Evolutionary conservation across 1,284 basidiomycete genomes (phyloP), one percentile per base, ranked within the genome.

Genomic region (Naganishia albida): DNA sequence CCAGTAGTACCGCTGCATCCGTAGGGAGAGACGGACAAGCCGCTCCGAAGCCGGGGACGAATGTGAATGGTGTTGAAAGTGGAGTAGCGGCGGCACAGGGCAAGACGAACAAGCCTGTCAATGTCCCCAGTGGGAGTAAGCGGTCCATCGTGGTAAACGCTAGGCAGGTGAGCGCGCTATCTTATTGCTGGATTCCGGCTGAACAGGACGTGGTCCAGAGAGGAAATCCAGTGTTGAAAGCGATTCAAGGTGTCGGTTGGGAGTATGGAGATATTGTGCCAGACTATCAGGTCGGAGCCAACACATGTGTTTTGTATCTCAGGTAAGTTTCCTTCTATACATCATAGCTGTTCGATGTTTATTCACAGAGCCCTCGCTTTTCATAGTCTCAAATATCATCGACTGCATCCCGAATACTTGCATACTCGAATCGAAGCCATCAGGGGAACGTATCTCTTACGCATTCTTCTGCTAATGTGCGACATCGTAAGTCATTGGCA

Each of bases 381-480:
- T 20, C 28, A 40, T 20, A 98, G 94, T 74, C 78, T 99, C 67
- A 89, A 88, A 71, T 99, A 99, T 72, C 94, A 99, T 73, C 89
- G 94, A 28, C 83, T 99, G 18, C 96, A 99, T 77, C 96, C 96
- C 4, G 96, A 99, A 78, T 99, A 99, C 75, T 88, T 99, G 67
- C 90, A 93, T 74, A 84, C 85, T 50, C 87, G 96, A 3, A 93
- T 99, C 66, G 87, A 91, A 72, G 89, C 88, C 71, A 85, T 99
- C 18, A 88, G 87, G 2, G 84, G 85, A 46, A 85, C 86, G 15
- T 99, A 92, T 76, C 89, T 86, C 60, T 83, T 97, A 1, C 82
- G 96, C 46, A 85, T 99, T 49, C 81, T 99, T n/a, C 83, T 99
- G 16, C 83, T 99, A 42, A 82, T 93, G 71, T 98, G 92, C 74